Conservation (phyloP, 2,329 filamentous ascomycete genomes). For the Nemania diffusa region DNA sequence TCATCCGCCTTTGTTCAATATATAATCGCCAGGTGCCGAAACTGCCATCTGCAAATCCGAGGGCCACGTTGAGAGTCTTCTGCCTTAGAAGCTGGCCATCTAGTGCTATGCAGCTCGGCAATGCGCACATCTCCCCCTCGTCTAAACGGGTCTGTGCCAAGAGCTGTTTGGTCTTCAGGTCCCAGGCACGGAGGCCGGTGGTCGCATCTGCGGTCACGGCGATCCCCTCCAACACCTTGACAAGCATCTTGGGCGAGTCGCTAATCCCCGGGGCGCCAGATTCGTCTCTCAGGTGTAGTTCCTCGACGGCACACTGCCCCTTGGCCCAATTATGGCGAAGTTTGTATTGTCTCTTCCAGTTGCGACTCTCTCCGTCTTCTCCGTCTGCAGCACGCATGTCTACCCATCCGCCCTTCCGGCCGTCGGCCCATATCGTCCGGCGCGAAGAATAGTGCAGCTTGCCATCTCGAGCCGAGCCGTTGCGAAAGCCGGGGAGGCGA, state of each 20-base stretch:
- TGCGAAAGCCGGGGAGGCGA: conserved; percentile 74
- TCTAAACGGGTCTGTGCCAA: conserved; percentile 62
- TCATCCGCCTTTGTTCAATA: conserved; percentile 56
- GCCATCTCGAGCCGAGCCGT: conserved; percentile 48
- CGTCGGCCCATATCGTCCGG: conserved; percentile 58
- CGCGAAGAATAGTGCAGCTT: conserved; percentile 59
- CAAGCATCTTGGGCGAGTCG: conserved; percentile 69
- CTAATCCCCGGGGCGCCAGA: conserved; percentile 44
- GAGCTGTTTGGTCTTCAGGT: conserved; percentile 70
- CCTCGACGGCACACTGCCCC: conserved; percentile 82
- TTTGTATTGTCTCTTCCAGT: conserved; percentile 78
- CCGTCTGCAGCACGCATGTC: conserved; percentile 66
- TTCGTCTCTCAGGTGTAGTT: conserved; percentile 64
- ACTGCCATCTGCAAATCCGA: conserved; percentile 78
- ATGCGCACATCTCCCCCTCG: conserved; percentile 38
- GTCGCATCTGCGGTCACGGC: conserved; percentile 79
- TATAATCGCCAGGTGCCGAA: conserved; percentile 76
- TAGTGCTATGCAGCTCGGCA: conserved; percentile 73
- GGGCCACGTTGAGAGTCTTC: conserved; percentile 65
- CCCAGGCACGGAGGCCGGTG: conserved; percentile 82
- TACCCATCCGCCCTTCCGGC: conserved; percentile 56
- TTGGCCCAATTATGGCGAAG: conserved; percentile 90
- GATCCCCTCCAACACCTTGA: conserved; percentile 80
- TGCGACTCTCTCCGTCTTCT: conserved; percentile 31
- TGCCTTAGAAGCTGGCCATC: conserved; percentile 61